phyloP scores from a whole-genome alignment of 345 rosid genomes.

The Pistacia vera region DNA sequence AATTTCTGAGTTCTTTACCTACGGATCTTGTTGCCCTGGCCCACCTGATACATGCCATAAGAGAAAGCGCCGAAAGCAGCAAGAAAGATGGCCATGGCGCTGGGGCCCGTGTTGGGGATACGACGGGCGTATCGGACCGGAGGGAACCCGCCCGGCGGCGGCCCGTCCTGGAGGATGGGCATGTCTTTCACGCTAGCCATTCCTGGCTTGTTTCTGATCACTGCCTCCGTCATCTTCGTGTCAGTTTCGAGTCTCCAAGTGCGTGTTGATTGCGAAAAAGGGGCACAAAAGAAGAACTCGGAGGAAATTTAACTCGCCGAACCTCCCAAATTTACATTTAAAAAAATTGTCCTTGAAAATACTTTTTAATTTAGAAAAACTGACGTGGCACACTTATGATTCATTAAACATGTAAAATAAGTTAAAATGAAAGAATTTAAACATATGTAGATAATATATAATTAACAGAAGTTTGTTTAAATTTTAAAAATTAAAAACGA shows the following conservation, averaged over 20 bases:
- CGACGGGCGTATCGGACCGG: slow-evolving; percentile 95
- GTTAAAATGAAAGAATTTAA: too few species aligned
- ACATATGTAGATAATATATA: too few species aligned
- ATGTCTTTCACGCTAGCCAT: slow-evolving; percentile 98
- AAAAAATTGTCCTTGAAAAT: too few species aligned
- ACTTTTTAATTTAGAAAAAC: too few species aligned
- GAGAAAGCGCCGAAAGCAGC: slow-evolving; percentile 81
- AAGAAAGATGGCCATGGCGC: slow-evolving; percentile 90
- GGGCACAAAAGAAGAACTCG: not conserved
- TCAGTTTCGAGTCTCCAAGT: not conserved
- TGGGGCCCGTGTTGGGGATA: slow-evolving; percentile 94
- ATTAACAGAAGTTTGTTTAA: too few species aligned
- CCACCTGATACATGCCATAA: slow-evolving; percentile 97
- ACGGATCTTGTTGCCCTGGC: slow-evolving; percentile 91
- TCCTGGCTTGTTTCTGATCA: slow-evolving; percentile 98
- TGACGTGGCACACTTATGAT: too few species aligned
- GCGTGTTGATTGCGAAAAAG: not conserved
- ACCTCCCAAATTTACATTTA: too few species aligned
- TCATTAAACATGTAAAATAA: too few species aligned
- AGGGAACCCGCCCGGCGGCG: slow-evolving; percentile 95
- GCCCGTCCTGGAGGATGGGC: slow-evolving; percentile 97
- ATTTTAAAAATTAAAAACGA: too few species aligned
- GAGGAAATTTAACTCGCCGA: too few species aligned
- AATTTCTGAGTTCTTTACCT: slow-evolving; percentile 40
- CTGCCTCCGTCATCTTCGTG: slow-evolving; percentile 77